phyloP scores from a whole-genome alignment of 2,329 filamentous ascomycete genomes.

The Hypoxylon sp. region DNA sequence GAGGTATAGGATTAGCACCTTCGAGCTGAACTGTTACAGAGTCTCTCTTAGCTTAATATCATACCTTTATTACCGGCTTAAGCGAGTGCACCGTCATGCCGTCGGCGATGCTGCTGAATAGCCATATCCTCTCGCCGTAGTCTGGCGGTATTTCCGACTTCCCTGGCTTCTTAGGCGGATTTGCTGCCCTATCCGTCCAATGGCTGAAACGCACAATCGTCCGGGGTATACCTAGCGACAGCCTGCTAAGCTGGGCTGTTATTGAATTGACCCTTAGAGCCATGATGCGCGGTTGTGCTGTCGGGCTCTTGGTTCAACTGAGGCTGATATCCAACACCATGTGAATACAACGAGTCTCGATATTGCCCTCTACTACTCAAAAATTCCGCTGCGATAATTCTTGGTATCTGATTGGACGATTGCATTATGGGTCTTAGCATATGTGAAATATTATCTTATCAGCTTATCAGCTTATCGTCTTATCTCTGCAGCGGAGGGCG shows the following conservation, averaged over 20 bases:
- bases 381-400: conserved; percentile 30
- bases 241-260: conserved; percentile 58
- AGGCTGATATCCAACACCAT: conserved; percentile 24
- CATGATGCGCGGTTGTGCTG: conserved; percentile 38
- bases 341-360: no score
- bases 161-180: conserved; percentile 37
- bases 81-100: conserved; percentile 69
- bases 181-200: conserved; percentile 38
- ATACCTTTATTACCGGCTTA: conserved; percentile 62
- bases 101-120: conserved; percentile 66
- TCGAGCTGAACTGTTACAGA: not conserved
- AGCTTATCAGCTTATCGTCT: not conserved
- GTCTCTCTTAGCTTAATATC: conserved; percentile 42
- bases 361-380: conserved; percentile 14
- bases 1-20: conserved; percentile 11
- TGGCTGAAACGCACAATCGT: conserved; percentile 60
- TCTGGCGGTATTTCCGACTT: conserved; percentile 52
- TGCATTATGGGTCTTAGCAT: not conserved
- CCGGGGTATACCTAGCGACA: conserved; percentile 59
- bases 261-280: conserved; percentile 59
- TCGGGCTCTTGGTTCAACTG: conserved; percentile 25
- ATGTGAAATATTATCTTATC: conserved; percentile 8
- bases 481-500: not conserved
- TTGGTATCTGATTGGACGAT: conserved; percentile 9
- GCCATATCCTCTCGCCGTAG: conserved; percentile 72